Base-by-base conservation (phyloP, 169 alveolate species). In the Sarcocystis neurona region DNA sequence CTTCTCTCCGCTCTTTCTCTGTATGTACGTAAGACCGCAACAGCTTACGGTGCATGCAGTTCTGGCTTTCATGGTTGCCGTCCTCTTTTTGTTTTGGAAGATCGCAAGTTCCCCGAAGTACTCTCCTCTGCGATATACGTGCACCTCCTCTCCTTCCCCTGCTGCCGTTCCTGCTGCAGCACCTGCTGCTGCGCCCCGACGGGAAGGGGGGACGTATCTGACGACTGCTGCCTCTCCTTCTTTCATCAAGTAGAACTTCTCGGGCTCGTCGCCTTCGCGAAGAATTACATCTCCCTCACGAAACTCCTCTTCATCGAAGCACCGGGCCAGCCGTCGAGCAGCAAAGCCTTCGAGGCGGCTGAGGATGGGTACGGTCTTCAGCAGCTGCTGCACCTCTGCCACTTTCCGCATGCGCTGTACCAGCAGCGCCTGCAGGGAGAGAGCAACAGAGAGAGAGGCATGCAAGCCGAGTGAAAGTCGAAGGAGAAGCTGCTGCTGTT, bases 191-290 rank as follows among this genome's bases (percentile, higher is more conserved):
- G n/a, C n/a, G n/a, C n/a, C n/a, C n/a, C n/a, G n/a, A n/a, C n/a
- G n/a, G n/a, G n/a, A n/a, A n/a, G n/a, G n/a, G 2, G 82, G 39
- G 58, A 27, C 82, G 41, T 84, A 32, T 46, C 80, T 85, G 75
- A 90, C 82, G 5, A 85, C 93, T 0, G 75, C 90, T 2, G 93
- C 93, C 72, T 90, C 90, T 1, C 93, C 93, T 39, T 78, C 68
- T 37, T 85, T 90, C n/a, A 90, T 87, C 86, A 90, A 43, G 74
- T 84, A 84, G 20, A 84, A 84, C 41, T 84, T 50, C 47, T 84
- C 89, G 46, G 89, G 89, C 48, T 84, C 89, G 74, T 84, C 89
- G 48, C 56, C 56, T 86, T 84, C 66, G 20, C 27, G 20, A 79
- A 30, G 30, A 15, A 18, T 30, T 15, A n/a, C 27, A 79, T 32